phyloP scores from a whole-genome alignment of 305 asterid genomes.

The Plantago lanceolata region DNA sequence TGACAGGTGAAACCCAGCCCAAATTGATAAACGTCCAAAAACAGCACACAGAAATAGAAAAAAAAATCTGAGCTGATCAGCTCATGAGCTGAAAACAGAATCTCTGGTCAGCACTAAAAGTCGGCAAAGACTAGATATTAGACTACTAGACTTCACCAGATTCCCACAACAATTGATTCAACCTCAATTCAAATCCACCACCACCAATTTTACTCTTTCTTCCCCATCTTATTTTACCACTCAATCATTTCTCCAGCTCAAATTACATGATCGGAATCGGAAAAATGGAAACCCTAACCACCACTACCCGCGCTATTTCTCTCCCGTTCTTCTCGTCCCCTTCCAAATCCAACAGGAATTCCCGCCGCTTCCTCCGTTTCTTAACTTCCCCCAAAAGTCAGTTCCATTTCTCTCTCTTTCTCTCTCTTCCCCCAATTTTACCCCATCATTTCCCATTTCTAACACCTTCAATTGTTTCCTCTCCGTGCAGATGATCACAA shows the following conservation, averaged over 20 bases:
- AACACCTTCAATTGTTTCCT: not conserved
- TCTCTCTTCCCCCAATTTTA: not conserved
- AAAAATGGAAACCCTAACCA: conserved; percentile 54
- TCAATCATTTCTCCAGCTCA: not conserved
- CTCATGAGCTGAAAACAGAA: not conserved
- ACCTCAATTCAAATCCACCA: not conserved
- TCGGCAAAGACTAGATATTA: too few species aligned
- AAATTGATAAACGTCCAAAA: too few species aligned
- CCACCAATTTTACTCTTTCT: too few species aligned
- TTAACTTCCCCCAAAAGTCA: conserved; percentile 60
- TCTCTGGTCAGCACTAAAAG: not conserved
- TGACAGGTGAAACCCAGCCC: too few species aligned
- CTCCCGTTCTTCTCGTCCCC: conserved; percentile 50
- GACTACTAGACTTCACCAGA: not conserved
- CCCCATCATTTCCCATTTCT: not conserved
- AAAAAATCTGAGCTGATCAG: too few species aligned
- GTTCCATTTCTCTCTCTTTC: conserved; percentile 6
- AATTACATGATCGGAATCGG: conserved; percentile 3
- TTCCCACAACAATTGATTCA: not conserved
- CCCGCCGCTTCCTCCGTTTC: conserved; percentile 50
- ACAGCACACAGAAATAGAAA: too few species aligned
- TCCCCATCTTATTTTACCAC: too few species aligned
- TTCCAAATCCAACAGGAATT: conserved; percentile 36
- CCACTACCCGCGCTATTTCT: conserved; percentile 38
- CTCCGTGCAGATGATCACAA: conserved; percentile 29